These are phyloP conservation scores for Cystofilobasidium bisporidii DNA, from an alignment of 768 basidiomycete species.

Conservation along the genomic window DNA sequence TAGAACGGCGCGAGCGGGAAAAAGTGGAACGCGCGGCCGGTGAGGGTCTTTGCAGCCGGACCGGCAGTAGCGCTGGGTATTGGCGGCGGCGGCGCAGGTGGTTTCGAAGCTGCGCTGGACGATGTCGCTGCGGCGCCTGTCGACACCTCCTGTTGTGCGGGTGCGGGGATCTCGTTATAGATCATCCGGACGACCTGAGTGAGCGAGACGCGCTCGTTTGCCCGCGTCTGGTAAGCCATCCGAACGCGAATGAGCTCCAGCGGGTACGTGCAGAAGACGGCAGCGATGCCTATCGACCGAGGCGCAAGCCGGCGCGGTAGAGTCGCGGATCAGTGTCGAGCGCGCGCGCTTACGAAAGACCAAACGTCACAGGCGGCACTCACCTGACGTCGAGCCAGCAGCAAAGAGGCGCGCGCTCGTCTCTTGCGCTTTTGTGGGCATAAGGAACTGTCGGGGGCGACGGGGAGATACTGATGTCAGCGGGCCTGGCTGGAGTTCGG, in stretches of 20 bases:
- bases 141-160: conserved; percentile 29
- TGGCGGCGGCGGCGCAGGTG: conserved; percentile 15
- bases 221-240: conserved; percentile 70
- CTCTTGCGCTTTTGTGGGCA: conserved; percentile 70
- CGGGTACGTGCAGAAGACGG: conserved; percentile 82
- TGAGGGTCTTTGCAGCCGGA: conserved; percentile 35
- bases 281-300: conserved; percentile 55
- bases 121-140: conserved; percentile 21
- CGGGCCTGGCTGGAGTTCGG: too few relatives aligned
- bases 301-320: conserved; percentile 4
- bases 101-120: not conserved
- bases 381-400: conserved; percentile 81
- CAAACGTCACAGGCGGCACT: conserved; percentile 33
- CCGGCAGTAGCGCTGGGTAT: conserved; percentile 29
- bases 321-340: conserved; percentile 16
- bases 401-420: conserved; percentile 70
- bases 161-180: conserved; percentile 52
- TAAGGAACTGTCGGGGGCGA: conserved; percentile 52
- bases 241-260: conserved; percentile 91
- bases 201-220: conserved; percentile 46
- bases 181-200: conserved; percentile 48
- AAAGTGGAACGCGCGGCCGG: conserved; percentile 43
- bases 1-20: conserved; percentile 52
- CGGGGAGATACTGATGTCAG: not conserved
- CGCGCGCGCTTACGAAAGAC: too few relatives aligned